phyloP scores from a whole-genome alignment of 768 basidiomycete species.

The Pulveroboletus ravenelii region DNA sequence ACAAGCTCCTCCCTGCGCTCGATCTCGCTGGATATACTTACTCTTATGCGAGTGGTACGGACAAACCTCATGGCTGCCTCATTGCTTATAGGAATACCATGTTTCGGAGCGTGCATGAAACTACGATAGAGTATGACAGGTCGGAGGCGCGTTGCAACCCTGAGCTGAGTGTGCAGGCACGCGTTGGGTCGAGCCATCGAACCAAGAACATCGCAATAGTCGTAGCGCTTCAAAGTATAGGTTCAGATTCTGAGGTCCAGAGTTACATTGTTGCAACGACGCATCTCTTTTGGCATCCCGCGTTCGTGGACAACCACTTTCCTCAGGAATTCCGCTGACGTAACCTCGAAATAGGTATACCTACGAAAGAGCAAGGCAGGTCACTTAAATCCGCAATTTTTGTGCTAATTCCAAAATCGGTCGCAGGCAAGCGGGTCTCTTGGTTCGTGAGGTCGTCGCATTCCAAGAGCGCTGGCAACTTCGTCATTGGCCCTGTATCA shows the following conservation, averaged over 20 bases:
- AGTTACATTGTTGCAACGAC: constrained; percentile 83
- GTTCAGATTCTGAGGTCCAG: constrained; percentile 26
- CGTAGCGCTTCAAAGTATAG: constrained; percentile 53
- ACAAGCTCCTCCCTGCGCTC: constrained; percentile 65
- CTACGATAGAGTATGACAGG: constrained; percentile 65
- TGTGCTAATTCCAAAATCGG: background rate
- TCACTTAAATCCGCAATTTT: background rate
- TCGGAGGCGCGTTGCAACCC: constrained; percentile 44
- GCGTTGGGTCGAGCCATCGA: constrained; percentile 55
- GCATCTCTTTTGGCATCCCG: constrained; percentile 94
- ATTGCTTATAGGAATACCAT: constrained; percentile 60
- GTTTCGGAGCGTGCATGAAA: constrained; percentile 45
- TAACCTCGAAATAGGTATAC: constrained; percentile 33
- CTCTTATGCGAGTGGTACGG: constrained; percentile 62
- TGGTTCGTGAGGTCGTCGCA: constrained; percentile 56
- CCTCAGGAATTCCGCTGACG: background rate
- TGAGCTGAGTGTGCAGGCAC: constrained; percentile 26
- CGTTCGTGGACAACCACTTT: constrained; percentile 38
- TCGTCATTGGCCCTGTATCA: constrained; percentile 68
- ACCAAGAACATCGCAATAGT: constrained; percentile 82
- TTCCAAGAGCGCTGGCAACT: constrained; percentile 47
- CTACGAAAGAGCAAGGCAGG: constrained; percentile 81
- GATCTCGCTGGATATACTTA: constrained; percentile 59
- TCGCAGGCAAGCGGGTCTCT: constrained; percentile 68
- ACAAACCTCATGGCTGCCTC: constrained; percentile 83